Conservation (phyloP, 345 rosid species). For the Pugionium dolabratum region DNA sequence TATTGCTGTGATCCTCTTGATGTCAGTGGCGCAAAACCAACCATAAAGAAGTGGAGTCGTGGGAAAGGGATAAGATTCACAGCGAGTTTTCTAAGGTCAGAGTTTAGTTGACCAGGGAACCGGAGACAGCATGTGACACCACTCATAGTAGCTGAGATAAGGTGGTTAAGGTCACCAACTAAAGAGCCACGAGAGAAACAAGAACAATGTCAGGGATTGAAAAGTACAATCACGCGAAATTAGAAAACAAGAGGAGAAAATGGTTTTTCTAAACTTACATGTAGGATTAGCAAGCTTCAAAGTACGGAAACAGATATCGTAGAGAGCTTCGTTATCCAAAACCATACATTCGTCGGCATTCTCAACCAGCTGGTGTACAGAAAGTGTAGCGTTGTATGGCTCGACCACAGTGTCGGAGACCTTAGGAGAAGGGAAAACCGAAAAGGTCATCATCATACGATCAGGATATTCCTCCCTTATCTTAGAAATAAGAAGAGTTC, state of each 20-base stretch:
- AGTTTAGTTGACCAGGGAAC: constrained; percentile 48
- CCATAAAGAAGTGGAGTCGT: constrained; percentile 47
- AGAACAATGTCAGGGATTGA: constrained; percentile 23
- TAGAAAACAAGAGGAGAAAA: not conserved
- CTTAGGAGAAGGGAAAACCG: constrained; percentile 17
- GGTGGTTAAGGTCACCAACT: constrained; percentile 48
- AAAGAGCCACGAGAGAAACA: constrained; percentile 1
- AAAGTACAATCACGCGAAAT: not conserved
- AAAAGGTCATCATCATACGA: constrained; percentile 41
- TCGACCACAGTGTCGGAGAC: constrained; percentile 35
- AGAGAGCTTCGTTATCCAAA: constrained; percentile 37
- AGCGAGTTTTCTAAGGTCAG: constrained; percentile 46
- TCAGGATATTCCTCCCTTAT: constrained; percentile 38
- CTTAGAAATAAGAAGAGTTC: constrained; percentile 35
- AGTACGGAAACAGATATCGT: constrained; percentile 40
- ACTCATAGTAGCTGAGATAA: constrained; percentile 46
- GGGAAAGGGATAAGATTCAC: constrained; percentile 49
- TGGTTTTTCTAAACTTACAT: constrained; percentile 12
- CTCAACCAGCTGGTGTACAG: constrained; percentile 40
- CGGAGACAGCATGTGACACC: constrained; percentile 49
- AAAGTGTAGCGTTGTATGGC: constrained; percentile 39
- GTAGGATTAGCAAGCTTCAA: constrained; percentile 35
- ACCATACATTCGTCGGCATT: constrained; percentile 40
- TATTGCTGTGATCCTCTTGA: constrained; percentile 48
- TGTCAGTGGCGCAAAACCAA: constrained; percentile 35